A percentile compares a stretch with the other conserved stretches of the same genome.
Evolutionary conservation across 306 rosid species (phyloP).

Genomic region (Sicyos edulis): DNA sequence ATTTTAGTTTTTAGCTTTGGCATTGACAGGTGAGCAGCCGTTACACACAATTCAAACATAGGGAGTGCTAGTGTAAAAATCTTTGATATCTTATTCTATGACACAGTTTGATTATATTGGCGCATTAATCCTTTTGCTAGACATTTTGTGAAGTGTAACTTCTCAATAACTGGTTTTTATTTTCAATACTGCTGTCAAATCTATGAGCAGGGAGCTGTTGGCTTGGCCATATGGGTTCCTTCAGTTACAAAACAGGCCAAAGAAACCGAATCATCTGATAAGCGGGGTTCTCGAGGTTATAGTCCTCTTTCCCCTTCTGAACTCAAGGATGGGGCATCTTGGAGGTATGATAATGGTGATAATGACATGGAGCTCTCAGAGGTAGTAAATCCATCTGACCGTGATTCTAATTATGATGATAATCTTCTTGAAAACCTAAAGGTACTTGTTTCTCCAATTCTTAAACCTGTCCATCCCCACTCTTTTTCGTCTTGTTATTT

Average conservation of each 20-base stretch:
- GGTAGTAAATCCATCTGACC: conserved; percentile 38
- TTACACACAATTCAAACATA: background rate
- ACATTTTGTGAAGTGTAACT: background rate
- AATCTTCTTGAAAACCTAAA: conserved; percentile 63
- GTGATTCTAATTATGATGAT: conserved; percentile 53
- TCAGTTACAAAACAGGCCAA: conserved; percentile 71
- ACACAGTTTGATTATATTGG: background rate
- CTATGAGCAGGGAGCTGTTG: conserved; percentile 82
- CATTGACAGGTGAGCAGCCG: background rate
- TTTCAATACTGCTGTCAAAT: background rate
- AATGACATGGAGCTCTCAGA: conserved; percentile 57
- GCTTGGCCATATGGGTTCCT: conserved; percentile 99
- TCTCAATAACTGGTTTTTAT: background rate
- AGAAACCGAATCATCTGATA: conserved; percentile 57
- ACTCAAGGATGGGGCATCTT: conserved; percentile 37
- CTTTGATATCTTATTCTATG: background rate
- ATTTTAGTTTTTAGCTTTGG: background rate
- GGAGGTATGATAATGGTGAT: conserved; percentile 39
- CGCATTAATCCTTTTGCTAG: too few relatives aligned
- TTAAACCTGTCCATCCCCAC: background rate
- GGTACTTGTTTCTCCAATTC: conserved; percentile 37
- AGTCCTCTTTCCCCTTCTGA: conserved; percentile 50
- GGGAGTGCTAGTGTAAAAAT: background rate
- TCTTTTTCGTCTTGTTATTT: background rate
- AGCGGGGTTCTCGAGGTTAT: conserved; percentile 55